Evolutionary conservation across 208 protist species (phyloP).

Genomic region (Trichomonas vaginalis): DNA sequence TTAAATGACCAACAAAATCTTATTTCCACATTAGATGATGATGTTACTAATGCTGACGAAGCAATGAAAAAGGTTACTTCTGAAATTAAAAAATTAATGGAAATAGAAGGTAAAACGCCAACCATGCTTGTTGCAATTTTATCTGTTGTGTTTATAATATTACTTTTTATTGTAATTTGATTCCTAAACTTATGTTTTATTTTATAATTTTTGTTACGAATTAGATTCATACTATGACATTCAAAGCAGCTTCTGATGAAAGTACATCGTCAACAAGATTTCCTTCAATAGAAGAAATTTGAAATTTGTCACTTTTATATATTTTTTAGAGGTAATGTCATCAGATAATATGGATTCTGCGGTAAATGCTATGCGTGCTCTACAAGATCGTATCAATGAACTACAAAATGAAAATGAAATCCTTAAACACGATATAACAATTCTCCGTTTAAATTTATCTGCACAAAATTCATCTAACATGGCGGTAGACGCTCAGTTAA

Average conservation of each 20-base stretch:
- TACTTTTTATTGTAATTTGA: not conserved
- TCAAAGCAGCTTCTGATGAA: too few relatives aligned
- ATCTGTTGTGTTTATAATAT: not conserved
- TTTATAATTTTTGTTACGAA: too few relatives aligned
- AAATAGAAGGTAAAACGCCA: not conserved
- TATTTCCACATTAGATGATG: not conserved
- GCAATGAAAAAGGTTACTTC: not conserved
- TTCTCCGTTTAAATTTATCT: not conserved
- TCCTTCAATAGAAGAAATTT: too few relatives aligned
- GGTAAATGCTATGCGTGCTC: not conserved
- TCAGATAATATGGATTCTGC: not conserved
- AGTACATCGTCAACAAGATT: too few relatives aligned
- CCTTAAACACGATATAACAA: not conserved
- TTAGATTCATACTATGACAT: too few relatives aligned
- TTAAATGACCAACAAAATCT: not conserved
- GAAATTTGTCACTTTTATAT: too few relatives aligned
- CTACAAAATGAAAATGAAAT: not conserved
- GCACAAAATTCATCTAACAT: not conserved
- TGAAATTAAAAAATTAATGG: not conserved
- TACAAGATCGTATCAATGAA: not conserved
- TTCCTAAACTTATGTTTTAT: too few relatives aligned
- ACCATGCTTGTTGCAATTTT: not conserved
- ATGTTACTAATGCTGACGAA: not conserved
- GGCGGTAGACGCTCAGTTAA: not conserved
- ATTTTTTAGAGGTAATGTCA: too few relatives aligned